phyloP scores from a whole-genome alignment of 768 basidiomycete genomes.

The Tulasnella sp. region DNA sequence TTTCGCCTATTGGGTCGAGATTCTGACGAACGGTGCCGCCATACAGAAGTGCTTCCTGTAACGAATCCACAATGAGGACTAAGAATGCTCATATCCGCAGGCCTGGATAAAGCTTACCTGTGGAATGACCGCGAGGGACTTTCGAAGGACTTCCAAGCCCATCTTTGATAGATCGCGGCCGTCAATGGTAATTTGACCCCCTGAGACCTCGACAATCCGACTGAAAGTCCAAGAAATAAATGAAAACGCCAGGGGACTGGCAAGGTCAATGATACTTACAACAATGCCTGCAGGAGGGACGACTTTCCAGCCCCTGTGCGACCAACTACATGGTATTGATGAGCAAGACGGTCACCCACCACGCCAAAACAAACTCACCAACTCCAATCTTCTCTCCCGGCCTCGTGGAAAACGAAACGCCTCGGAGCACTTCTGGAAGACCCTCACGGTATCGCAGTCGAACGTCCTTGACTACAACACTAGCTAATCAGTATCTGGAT shows the following conservation, averaged over 20 bases:
- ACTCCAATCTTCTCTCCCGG: conserved; percentile 79
- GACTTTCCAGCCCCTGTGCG: conserved; percentile 81
- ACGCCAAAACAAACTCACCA: conserved; percentile 40
- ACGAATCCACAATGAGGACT: no score
- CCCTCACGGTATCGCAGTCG: conserved; percentile 77
- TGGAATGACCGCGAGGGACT: no score
- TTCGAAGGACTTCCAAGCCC: conserved; percentile 29
- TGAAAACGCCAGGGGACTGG: no score
- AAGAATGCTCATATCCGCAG: no score
- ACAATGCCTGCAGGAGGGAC: no score
- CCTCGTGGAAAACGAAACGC: conserved; percentile 54
- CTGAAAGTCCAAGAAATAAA: no score
- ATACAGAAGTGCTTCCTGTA: no score
- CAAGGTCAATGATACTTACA: conserved; percentile 35
- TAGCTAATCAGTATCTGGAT: no score
- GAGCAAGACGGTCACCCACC: conserved; percentile 35
- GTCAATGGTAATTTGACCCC: conserved; percentile 69
- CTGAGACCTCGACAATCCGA: conserved; percentile 55
- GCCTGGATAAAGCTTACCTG: no score
- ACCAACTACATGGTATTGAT: not conserved
- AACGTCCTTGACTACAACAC: conserved; percentile 50
- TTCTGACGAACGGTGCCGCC: conserved; percentile 58
- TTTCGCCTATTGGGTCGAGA: conserved; percentile 75
- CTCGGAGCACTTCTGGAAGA: conserved; percentile 80
- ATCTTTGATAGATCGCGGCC: conserved; percentile 73